Percentiles rank a stretch among this genome's conserved stretches.
phyloP scores from a whole-genome alignment of 768 basidiomycete genomes.

The Lentinula raphanica region DNA sequence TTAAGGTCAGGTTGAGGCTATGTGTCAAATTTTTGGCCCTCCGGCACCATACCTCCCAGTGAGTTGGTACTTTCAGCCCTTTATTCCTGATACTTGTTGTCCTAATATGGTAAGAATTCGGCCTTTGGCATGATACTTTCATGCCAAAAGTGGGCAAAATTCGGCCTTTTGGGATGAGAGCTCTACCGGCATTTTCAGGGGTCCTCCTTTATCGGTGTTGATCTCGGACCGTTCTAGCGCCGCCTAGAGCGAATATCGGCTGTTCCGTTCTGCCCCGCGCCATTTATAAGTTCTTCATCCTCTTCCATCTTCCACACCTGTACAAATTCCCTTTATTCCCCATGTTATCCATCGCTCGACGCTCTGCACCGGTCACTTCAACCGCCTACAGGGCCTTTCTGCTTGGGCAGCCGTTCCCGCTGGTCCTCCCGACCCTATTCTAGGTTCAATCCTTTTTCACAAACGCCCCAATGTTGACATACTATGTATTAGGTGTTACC shows the following conservation, averaged over 20 bases:
- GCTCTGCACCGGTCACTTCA: constrained; percentile 31
- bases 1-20: too few species aligned
- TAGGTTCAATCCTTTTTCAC: constrained; percentile 47
- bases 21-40: too few species aligned
- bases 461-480: constrained; percentile 5
- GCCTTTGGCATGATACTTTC: too few species aligned
- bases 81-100: too few species aligned
- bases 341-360: constrained; percentile 42
- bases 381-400: constrained; percentile 49
- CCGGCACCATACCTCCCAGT: too few species aligned
- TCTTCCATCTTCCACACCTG: constrained; percentile 10
- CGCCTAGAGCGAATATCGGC: constrained; percentile 8
- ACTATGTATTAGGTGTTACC: constrained; percentile 46
- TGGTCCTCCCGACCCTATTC: constrained; percentile 90
- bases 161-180: too few species aligned
- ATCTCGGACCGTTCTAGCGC: neutral
- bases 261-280: constrained; percentile 20
- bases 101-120: too few species aligned
- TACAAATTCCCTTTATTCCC: constrained; percentile 37
- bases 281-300: constrained; percentile 12
- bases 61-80: too few species aligned
- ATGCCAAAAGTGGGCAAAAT: too few species aligned
- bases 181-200: too few species aligned
- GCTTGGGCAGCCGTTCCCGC: constrained; percentile 80
- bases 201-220: neutral